phyloP scores from a whole-genome alignment of 2,329 filamentous ascomycete genomes.

The Fusarium succisae region DNA sequence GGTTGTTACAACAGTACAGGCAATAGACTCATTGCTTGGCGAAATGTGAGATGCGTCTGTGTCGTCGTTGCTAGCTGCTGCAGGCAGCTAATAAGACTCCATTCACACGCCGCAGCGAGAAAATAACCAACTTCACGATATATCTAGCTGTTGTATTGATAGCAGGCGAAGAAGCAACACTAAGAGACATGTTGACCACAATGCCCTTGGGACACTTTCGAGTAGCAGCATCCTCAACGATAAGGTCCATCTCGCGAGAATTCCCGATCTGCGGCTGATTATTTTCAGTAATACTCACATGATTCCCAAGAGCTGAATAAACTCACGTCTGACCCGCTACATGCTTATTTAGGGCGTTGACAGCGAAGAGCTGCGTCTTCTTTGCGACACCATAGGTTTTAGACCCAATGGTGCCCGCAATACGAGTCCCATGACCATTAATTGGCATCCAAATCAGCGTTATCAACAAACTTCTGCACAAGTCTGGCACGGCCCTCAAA shows the following conservation, averaged over 20 bases:
- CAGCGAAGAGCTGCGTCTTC: background rate
- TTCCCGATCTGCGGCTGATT: background rate
- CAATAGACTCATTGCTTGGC: background rate
- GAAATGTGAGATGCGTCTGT: background rate
- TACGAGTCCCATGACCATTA: background rate
- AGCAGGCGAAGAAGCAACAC: background rate
- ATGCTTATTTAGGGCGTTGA: background rate
- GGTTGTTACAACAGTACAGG: background rate
- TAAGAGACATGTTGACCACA: background rate
- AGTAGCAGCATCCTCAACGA: background rate
- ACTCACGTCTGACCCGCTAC: background rate
- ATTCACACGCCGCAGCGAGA: background rate
- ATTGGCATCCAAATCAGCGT: background rate
- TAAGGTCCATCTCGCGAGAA: background rate
- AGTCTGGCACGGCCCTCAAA: background rate
- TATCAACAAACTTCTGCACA: background rate
- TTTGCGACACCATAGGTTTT: constrained; percentile 5
- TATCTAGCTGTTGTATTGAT: background rate
- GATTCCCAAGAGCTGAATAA: background rate
- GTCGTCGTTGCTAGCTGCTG: background rate
- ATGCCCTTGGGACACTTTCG: background rate
- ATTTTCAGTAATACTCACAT: background rate
- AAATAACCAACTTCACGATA: background rate
- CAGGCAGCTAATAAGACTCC: background rate
- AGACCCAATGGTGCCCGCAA: background rate